phyloP scores from a whole-genome alignment of 257 asterid species.

The Solanum chmielewskii region DNA sequence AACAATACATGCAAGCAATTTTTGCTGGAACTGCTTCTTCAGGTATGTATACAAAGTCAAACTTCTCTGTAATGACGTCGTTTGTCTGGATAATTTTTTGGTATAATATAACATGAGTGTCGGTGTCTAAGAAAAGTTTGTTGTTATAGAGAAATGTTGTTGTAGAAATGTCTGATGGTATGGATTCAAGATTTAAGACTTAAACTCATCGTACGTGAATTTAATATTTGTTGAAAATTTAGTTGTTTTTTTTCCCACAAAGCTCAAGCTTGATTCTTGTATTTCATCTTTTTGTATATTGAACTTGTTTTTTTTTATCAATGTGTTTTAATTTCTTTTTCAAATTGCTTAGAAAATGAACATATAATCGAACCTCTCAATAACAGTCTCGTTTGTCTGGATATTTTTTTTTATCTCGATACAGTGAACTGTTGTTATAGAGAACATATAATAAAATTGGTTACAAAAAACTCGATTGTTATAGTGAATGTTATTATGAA shows the following conservation, averaged over 20 bases:
- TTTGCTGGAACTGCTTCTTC: slow-evolving; percentile 86
- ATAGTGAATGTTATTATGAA: not conserved
- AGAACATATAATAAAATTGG: not conserved
- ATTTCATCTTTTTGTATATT: not conserved
- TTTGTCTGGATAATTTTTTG: not conserved
- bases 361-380: not conserved
- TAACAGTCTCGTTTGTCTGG: not conserved
- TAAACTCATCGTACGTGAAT: not conserved
- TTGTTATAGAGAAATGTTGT: not conserved
- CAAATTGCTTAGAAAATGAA: not conserved
- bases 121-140: not conserved
- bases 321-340: not conserved
- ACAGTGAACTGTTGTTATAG: not conserved
- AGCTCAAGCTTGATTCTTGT: not conserved
- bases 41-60: slow-evolving; percentile 33
- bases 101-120: not conserved
- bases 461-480: not conserved
- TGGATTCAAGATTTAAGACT: not conserved
- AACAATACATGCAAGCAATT: slow-evolving; percentile 76
- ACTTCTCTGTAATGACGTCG: not conserved
- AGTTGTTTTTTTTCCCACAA: not conserved
- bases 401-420: not conserved
- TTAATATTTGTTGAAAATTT: not conserved
- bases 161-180: not conserved
- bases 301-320: not conserved